Evolutionary conservation across 257 asterid genomes (phyloP), one percentile per base, ranked within the genome.

Genomic region (Solanum virginianum): DNA sequence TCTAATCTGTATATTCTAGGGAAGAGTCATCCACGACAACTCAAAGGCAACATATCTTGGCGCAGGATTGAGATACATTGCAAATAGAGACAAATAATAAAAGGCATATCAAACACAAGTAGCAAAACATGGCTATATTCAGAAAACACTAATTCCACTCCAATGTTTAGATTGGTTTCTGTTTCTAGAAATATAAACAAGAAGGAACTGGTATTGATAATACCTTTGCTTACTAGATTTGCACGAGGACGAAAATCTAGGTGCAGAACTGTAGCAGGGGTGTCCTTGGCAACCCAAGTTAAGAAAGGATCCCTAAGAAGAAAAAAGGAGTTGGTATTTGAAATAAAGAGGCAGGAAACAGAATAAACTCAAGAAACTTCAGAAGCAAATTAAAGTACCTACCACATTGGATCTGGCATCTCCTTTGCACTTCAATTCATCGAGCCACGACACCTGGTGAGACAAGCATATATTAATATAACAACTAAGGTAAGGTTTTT

Each of bases 381-480:
- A 84, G 41, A 68, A 84, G 77, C 5, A 70, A 71, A 68, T 79
- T 68, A 80, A 56, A 87, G 47, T 86, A 90, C 95, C 95, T 77
- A 84, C 86, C 65, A 77, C 82, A 77, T 77, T 17, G 10, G 65
- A 29, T 79, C 49, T 79, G 65, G 29, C 83, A 29, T 53, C 83
- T 79, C 83, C 43, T 53, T 53, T 79, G 87, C 89, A 85, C 93
- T 85, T 90, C 92, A 96, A 89, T 96, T 96, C 94, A 96, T 84
- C 36, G 99, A 96, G 63, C 99, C 99, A 88, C 98, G 98, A n/a
- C 99, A 96, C 93, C 99, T 96, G 85, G 84, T 85, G 84, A 88
- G n/a, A 22, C 53, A 54, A 66, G 82, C 77, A 87, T 75, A 24
- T 69, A 41, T 74, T 62, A 63, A 69, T 86, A 72, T 36, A 36